Conservation (phyloP, 495 filamentous ascomycete genomes). For the Penicillium arizonense region DNA sequence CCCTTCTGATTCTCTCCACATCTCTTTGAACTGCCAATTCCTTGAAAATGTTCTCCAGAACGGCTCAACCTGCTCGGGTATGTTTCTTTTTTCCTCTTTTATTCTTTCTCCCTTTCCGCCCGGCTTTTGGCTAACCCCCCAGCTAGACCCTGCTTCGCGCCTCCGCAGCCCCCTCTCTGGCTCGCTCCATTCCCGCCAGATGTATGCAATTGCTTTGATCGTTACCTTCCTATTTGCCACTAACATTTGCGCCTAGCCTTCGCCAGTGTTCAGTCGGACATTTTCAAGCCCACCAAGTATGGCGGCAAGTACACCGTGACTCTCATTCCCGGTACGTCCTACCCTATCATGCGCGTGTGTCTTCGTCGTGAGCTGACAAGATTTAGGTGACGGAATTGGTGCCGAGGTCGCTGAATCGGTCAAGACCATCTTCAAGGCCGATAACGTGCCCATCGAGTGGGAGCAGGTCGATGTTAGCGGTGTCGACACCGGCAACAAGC, state of each 20-base stretch:
- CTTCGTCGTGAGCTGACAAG: not conserved
- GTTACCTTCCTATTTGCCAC: not conserved
- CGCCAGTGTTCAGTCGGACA: constrained; percentile 80
- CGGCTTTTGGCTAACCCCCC: constrained; percentile 11
- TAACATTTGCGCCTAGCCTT: constrained; percentile 41
- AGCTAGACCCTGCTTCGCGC: constrained; percentile 40
- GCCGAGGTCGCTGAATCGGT: constrained; percentile 97
- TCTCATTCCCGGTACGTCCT: constrained; percentile 76
- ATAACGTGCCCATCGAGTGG: constrained; percentile 98
- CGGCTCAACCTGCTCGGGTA: constrained; percentile 30
- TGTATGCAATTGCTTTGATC: constrained; percentile 32
- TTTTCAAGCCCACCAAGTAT: constrained; percentile 98
- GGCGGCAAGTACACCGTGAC: constrained; percentile 99
- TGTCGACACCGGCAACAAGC: constrained; percentile 80
- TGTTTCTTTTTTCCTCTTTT: constrained; percentile 3
- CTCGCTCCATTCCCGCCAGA: constrained; percentile 38
- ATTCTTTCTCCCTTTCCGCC: constrained; percentile 8
- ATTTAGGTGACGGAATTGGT: constrained; percentile 87
- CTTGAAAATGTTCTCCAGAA: constrained; percentile 27
- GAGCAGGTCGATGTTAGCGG: constrained; percentile 97
- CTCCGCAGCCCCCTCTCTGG: constrained; percentile 34
- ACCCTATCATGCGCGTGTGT: constrained; percentile 8
- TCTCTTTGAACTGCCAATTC: constrained; percentile 1
- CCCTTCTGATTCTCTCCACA: constrained; percentile 8
- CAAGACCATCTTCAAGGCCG: constrained; percentile 98